A percentile compares a stretch with the other conserved stretches of the same genome.
Conservation (phyloP, 257 asterid genomes). For the Eustoma russellianum region DNA sequence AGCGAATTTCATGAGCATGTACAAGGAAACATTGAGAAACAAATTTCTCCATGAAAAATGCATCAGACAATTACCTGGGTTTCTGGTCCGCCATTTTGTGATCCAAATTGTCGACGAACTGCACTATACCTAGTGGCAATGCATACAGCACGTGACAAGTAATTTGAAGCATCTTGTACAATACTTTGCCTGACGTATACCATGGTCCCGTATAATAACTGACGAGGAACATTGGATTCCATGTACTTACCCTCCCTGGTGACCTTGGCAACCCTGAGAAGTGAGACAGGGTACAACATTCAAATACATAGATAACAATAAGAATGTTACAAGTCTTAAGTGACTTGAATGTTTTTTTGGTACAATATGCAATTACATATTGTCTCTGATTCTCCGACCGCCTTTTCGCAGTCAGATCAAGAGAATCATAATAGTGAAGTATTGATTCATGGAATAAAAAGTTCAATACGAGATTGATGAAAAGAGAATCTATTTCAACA, state of each 20-base stretch:
- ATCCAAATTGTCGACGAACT: slow-evolving; percentile 92
- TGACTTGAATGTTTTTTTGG: neutral
- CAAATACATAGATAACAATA: neutral
- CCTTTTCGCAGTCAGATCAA: neutral
- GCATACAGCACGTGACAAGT: slow-evolving; percentile 86
- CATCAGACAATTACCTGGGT: slow-evolving; percentile 53
- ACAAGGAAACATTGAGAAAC: neutral
- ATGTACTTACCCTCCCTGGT: slow-evolving; percentile 77
- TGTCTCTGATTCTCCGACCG: neutral
- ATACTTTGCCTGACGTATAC: slow-evolving; percentile 81
- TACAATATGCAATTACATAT: too few relatives aligned
- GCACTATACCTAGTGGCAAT: slow-evolving; percentile 97
- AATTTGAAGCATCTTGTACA: slow-evolving; percentile 86
- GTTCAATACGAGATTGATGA: too few relatives aligned
- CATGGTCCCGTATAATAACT: slow-evolving; percentile 92
- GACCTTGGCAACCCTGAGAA: slow-evolving; percentile 78
- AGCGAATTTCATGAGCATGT: neutral
- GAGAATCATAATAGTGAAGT: neutral
- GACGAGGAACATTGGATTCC: slow-evolving; percentile 83
- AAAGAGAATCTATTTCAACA: too few relatives aligned
- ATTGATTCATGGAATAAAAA: too few relatives aligned
- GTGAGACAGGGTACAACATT: slow-evolving; percentile 1
- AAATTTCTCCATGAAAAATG: neutral
- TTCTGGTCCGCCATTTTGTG: slow-evolving; percentile 86
- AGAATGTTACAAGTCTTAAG: neutral